phyloP scores from a whole-genome alignment of 257 asterid species.

The Gentiana straminea region DNA sequence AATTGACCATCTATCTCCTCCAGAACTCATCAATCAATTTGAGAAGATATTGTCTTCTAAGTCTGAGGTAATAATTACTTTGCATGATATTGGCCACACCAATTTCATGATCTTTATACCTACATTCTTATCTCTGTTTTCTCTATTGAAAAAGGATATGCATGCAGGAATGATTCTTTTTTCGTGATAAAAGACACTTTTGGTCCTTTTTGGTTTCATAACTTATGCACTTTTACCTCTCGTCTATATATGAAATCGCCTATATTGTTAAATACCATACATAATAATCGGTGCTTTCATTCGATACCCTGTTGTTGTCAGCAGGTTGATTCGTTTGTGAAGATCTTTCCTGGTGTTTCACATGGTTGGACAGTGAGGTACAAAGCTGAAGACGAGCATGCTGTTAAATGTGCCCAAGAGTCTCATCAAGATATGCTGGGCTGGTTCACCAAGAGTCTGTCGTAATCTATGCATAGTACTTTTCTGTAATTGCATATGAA shows the following conservation, averaged over 20 bases:
- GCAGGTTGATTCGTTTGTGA: constrained; percentile 35
- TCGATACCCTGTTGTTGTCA: neutral
- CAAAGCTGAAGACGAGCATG: constrained; percentile 27
- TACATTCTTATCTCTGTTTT: too few relatives aligned
- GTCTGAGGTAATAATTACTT: constrained; percentile 29
- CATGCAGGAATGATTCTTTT: neutral
- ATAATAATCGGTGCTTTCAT: neutral
- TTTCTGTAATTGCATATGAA: too few relatives aligned
- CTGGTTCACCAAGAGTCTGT: constrained; percentile 39
- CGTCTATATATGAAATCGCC: too few relatives aligned
- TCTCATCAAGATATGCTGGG: constrained; percentile 36
- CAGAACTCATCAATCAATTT: constrained; percentile 34
- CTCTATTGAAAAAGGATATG: neutral
- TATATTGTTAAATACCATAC: neutral
- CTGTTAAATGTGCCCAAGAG: constrained; percentile 42
- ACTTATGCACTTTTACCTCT: too few relatives aligned
- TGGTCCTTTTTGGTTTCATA: too few relatives aligned
- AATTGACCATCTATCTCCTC: constrained; percentile 35
- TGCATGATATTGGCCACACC: neutral
- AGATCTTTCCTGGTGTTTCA: constrained; percentile 30
- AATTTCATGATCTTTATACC: neutral
- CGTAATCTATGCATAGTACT: constrained; percentile 6
- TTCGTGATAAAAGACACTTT: neutral
- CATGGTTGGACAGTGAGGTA: constrained; percentile 60
- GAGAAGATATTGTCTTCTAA: constrained; percentile 35